Conservation (phyloP, 2,329 filamentous ascomycete species). For the Thermothelomyces thermophilus region DNA sequence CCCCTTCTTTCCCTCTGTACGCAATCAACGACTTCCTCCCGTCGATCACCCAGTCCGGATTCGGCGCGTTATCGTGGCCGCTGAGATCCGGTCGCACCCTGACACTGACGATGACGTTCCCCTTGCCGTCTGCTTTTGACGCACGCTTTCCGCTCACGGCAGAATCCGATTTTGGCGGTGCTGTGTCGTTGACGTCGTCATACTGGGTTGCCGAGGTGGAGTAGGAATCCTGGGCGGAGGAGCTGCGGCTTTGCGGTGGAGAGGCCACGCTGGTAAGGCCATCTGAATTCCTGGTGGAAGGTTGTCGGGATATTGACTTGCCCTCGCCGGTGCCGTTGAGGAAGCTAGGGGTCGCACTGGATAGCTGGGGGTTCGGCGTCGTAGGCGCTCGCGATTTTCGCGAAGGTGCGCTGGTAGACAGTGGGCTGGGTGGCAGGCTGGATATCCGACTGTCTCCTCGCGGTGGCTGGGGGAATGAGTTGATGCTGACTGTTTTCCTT, state of each 20-base stretch:
- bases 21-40: slow-evolving; percentile 73
- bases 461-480: slow-evolving; percentile 86
- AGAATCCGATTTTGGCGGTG: slow-evolving; percentile 30
- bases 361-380: slow-evolving; percentile 46
- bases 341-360: slow-evolving; percentile 59
- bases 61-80: slow-evolving; percentile 54
- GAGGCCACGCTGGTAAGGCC: slow-evolving; percentile 72
- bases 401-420: slow-evolving; percentile 46
- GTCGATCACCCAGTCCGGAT: slow-evolving; percentile 90
- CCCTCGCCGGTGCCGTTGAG: slow-evolving; percentile 73
- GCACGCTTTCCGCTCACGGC: slow-evolving; percentile 38
- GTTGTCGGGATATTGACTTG: slow-evolving; percentile 59
- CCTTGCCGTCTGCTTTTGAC: slow-evolving; percentile 67
- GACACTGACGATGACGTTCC: slow-evolving; percentile 93
- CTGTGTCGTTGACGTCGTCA: slow-evolving; percentile 64
- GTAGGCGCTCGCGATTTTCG: slow-evolving; percentile 53
- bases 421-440: slow-evolving; percentile 57
- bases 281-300: slow-evolving; percentile 62
- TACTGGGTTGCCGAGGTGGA: slow-evolving; percentile 85
- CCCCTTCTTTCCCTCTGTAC: slow-evolving; percentile 81
- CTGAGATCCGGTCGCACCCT: slow-evolving; percentile 79
- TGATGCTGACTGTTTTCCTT: slow-evolving; percentile 86
- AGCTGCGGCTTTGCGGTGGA: slow-evolving; percentile 81
- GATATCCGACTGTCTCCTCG: slow-evolving; percentile 53
- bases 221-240: slow-evolving; percentile 87